Conservation (phyloP, 2,329 filamentous ascomycete genomes). For the Hypoxylon sp. region DNA sequence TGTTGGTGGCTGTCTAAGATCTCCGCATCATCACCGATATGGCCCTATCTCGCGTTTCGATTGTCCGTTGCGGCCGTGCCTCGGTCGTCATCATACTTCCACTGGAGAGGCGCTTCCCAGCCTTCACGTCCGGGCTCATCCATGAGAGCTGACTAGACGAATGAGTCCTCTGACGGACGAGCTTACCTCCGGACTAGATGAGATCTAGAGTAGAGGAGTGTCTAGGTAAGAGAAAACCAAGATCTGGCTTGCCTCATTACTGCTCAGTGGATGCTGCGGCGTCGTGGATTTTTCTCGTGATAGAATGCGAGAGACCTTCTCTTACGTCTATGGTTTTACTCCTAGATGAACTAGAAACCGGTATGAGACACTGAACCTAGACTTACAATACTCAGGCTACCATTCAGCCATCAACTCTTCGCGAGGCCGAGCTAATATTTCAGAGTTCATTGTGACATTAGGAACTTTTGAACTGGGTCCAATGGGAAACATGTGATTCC, state of each 20-base stretch:
- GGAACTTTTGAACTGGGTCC: background rate
- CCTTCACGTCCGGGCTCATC: background rate
- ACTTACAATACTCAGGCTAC: slow-evolving; percentile 1
- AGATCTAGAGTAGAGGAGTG: background rate
- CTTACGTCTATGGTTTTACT: background rate
- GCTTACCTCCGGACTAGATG: background rate
- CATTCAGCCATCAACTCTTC: background rate
- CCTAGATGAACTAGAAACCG: background rate
- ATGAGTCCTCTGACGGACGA: background rate
- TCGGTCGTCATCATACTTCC: background rate
- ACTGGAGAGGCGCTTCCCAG: too few species aligned
- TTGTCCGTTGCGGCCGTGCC: background rate
- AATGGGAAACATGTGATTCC: background rate
- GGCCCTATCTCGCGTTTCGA: background rate
- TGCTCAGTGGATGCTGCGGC: too few species aligned
- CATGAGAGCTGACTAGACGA: background rate
- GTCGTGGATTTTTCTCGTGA: background rate
- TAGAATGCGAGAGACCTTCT: background rate
- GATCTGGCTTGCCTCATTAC: background rate
- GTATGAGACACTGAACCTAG: background rate
- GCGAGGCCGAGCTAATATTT: background rate
- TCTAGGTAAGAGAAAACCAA: background rate
- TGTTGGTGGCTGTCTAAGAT: background rate
- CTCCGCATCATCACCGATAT: background rate
- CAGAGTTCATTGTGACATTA: background rate